Conservation (phyloP, 1,284 basidiomycete genomes). For the Rhizoctonia solani region DNA sequence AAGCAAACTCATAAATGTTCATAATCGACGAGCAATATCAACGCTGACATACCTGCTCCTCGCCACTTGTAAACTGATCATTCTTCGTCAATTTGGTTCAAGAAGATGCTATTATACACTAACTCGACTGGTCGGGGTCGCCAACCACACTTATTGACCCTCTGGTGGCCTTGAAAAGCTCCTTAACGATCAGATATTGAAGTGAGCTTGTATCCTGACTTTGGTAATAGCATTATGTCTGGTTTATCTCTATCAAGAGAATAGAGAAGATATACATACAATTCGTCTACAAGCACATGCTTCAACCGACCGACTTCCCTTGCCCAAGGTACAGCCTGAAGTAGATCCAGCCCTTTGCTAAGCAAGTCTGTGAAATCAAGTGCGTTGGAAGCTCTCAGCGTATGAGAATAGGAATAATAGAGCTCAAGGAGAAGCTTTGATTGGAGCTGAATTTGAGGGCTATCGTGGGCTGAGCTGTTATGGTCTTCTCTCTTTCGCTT, state of each 20-base stretch:
- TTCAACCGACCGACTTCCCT: slow-evolving; percentile 63
- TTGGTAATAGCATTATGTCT: neutral
- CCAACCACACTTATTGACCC: slow-evolving; percentile 82
- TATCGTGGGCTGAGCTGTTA: too few relatives aligned
- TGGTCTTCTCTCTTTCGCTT: too few relatives aligned
- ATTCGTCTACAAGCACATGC: slow-evolving; percentile 92
- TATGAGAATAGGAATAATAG: slow-evolving; percentile 71
- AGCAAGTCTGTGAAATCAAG: slow-evolving; percentile 92
- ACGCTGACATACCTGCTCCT: slow-evolving; percentile 55
- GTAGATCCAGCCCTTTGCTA: slow-evolving; percentile 73
- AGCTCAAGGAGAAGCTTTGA: slow-evolving; percentile 56
- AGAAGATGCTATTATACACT: slow-evolving; percentile 38
- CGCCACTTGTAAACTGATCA: slow-evolving; percentile 84
- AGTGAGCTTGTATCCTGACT: slow-evolving; percentile 88
- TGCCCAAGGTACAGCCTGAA: slow-evolving; percentile 53
- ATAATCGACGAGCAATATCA: neutral
- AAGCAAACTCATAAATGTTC: neutral
- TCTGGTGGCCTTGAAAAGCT: slow-evolving; percentile 60
- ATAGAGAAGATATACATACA: slow-evolving; percentile 53
- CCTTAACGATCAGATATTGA: slow-evolving; percentile 80
- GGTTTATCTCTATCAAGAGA: slow-evolving; percentile 20
- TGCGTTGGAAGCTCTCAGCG: slow-evolving; percentile 65
- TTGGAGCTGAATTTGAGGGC: too few relatives aligned
- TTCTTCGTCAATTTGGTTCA: neutral
- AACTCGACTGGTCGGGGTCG: slow-evolving; percentile 90